Evolutionary conservation across 2,329 filamentous ascomycete genomes (phyloP).

Genomic region (Aspergillus novoparasiticus): DNA sequence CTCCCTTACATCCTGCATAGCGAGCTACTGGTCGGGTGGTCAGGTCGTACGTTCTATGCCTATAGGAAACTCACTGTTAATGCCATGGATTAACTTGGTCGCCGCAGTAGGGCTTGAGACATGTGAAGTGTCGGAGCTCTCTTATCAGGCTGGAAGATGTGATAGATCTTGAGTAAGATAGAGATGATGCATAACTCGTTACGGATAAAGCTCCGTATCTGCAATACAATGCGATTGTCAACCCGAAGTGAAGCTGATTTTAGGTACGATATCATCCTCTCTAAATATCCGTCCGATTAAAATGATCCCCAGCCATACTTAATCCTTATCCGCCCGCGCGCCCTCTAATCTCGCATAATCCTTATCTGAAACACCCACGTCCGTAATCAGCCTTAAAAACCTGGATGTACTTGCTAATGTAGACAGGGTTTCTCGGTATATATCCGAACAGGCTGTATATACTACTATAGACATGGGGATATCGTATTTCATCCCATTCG

Average conservation of each 20-base stretch:
- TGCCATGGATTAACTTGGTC: not conserved
- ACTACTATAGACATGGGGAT: not conserved
- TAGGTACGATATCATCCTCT: not conserved
- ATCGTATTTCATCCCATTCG: not conserved
- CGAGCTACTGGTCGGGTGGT: not conserved
- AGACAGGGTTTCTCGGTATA: not conserved
- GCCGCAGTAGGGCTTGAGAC: not conserved
- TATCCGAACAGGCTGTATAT: not conserved
- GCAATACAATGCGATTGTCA: not conserved
- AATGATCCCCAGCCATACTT: not conserved
- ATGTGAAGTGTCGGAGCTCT: not conserved
- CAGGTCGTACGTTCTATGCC: not conserved
- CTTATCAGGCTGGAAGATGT: not conserved
- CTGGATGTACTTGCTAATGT: not conserved
- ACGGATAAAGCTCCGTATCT: not conserved
- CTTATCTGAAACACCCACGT: conserved; percentile 5
- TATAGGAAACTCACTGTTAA: not conserved
- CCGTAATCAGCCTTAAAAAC: not conserved
- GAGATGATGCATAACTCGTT: not conserved
- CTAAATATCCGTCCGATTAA: not conserved
- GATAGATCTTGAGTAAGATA: not conserved
- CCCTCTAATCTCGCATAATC: conserved; percentile 1
- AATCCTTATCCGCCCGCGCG: not conserved
- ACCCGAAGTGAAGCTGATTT: not conserved
- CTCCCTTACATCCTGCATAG: not conserved